A percentile compares a stretch with the other conserved stretches of the same genome.
These are phyloP conservation scores for Penicillium canariense DNA, from an alignment of 495 filamentous ascomycete genomes.

Conservation along the genomic window DNA sequence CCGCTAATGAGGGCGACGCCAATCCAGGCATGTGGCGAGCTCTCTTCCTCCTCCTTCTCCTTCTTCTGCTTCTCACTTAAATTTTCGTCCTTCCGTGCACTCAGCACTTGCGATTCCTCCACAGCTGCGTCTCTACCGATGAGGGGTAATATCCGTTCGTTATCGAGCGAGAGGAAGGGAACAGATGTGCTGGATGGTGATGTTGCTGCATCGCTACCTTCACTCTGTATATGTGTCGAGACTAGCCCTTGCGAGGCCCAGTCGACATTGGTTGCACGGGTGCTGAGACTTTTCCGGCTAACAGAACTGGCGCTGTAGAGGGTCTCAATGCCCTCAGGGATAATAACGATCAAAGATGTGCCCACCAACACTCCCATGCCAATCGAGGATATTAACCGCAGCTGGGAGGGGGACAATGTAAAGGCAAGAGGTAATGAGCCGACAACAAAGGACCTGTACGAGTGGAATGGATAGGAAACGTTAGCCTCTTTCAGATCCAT, in stretches of 20 bases:
- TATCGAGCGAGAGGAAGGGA: slow-evolving; percentile 18
- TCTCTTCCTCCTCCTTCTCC: slow-evolving; percentile 30
- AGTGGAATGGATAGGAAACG: slow-evolving; percentile 14
- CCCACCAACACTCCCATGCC: slow-evolving; percentile 94
- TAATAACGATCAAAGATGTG: slow-evolving; percentile 93
- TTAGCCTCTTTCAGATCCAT: neutral
- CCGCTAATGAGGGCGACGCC: slow-evolving; percentile 83
- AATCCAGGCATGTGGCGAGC: slow-evolving; percentile 67
- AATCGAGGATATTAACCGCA: slow-evolving; percentile 85
- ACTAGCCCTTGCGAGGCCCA: slow-evolving; percentile 33
- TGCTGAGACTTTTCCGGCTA: slow-evolving; percentile 31
- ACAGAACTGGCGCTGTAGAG: slow-evolving; percentile 62
- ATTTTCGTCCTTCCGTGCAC: slow-evolving; percentile 29
- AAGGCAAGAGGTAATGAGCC: slow-evolving; percentile 91
- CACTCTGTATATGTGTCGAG: slow-evolving; percentile 9
- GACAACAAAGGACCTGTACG: slow-evolving; percentile 83
- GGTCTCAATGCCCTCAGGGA: slow-evolving; percentile 94
- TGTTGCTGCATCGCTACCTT: neutral
- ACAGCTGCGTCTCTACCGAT: slow-evolving; percentile 5
- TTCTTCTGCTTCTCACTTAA: slow-evolving; percentile 42
- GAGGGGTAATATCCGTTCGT: slow-evolving; percentile 12
- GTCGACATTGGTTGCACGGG: slow-evolving; percentile 25
- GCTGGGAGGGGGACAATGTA: slow-evolving; percentile 81
- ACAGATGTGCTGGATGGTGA: slow-evolving; percentile 15
- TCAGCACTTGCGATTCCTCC: slow-evolving; percentile 11